Conservation (phyloP, 2,329 filamentous ascomycete species). For the Fusarium sp. region DNA sequence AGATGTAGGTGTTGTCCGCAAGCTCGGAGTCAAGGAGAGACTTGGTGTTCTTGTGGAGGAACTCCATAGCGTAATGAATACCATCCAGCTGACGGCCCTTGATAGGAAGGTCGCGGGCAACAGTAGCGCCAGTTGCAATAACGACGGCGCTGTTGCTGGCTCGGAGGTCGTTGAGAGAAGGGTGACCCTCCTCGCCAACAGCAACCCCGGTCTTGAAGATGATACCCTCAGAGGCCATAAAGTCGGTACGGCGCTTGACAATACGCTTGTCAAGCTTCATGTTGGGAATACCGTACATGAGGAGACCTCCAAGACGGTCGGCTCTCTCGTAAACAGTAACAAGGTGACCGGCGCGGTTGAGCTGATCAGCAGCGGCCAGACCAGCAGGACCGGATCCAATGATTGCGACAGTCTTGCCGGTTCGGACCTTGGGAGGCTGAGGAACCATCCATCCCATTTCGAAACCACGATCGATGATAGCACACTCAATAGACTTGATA, state of each 20-base stretch:
- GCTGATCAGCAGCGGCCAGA: conserved; percentile 89
- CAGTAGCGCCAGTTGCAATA: conserved; percentile 91
- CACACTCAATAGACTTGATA: conserved; percentile 98
- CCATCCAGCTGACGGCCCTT: conserved; percentile 88
- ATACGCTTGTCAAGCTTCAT: conserved; percentile 99
- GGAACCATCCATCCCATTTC: conserved; percentile 99
- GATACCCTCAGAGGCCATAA: conserved; percentile 91
- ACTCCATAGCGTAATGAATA: conserved; percentile 97
- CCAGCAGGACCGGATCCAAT: conserved; percentile 94
- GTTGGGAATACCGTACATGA: conserved; percentile 99
- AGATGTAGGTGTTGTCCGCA: conserved; percentile 85
- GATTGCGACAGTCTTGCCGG: conserved; percentile 87
- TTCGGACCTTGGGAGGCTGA: conserved; percentile 78
- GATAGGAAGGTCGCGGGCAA: conserved; percentile 91
- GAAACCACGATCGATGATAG: conserved; percentile 96
- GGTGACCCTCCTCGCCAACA: conserved; percentile 76
- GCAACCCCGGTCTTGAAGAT: conserved; percentile 80
- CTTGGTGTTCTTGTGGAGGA: conserved; percentile 97
- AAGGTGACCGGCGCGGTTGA: conserved; percentile 89
- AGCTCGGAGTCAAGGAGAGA: conserved; percentile 93
- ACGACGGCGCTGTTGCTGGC: conserved; percentile 83
- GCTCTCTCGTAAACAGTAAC: conserved; percentile 94
- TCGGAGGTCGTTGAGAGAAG: conserved; percentile 75
- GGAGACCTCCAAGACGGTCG: conserved; percentile 87
- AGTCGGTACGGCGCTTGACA: conserved; percentile 93